A percentile compares a stretch with the other conserved stretches of the same genome.
Evolutionary conservation across 176 grass and related monocot species (phyloP).

Genomic region (Ananas comosus): DNA sequence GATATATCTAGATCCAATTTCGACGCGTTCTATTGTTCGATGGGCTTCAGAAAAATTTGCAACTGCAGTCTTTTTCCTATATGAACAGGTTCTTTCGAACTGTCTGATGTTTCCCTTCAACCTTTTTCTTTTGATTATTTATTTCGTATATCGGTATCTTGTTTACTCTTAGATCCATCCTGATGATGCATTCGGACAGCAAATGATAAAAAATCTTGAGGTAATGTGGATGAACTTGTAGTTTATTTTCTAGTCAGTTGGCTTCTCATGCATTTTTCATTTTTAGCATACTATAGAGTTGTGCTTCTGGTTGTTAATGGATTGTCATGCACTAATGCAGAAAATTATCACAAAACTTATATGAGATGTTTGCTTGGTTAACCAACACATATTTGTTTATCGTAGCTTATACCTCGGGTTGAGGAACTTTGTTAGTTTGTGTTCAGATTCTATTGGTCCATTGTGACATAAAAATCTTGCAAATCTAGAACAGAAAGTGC

Average conservation of each 20-base stretch:
- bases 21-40: constrained; percentile 56
- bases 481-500: no score
- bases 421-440: no score
- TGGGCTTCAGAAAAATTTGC: constrained; percentile 83
- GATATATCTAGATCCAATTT: constrained; percentile 85
- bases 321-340: no score
- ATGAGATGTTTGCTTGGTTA: no score
- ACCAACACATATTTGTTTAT: no score
- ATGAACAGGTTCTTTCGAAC: constrained; percentile 60
- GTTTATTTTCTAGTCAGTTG: neutral
- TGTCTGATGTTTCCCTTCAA: constrained; percentile 7
- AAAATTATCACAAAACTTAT: no score
- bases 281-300: neutral
- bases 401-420: no score
- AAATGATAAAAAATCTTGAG: constrained; percentile 99
- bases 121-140: constrained; percentile 14
- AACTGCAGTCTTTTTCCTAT: constrained; percentile 79
- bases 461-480: no score
- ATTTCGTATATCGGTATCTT: constrained; percentile 15
- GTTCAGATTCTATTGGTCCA: no score
- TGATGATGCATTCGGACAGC: constrained; percentile 95
- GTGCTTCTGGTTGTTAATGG: no score
- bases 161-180: constrained; percentile 71
- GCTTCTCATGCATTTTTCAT: neutral
- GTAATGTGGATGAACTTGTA: constrained; percentile 20